Conservation (phyloP, 2,329 filamentous ascomycete genomes). For the Epicoccum nigrum region DNA sequence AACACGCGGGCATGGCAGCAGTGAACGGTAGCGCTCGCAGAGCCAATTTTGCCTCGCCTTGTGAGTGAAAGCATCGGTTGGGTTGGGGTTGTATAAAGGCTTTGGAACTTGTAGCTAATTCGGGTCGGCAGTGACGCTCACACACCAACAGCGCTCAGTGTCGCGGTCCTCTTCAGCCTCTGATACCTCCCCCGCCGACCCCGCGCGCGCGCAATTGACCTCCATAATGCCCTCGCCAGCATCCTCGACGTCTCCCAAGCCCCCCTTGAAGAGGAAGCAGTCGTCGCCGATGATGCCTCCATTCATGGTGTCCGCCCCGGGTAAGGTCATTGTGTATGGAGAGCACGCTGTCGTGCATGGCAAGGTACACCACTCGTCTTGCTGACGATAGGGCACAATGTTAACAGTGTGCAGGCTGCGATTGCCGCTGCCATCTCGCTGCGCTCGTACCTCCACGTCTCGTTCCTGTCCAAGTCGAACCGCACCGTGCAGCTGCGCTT, state of each 20-base stretch:
- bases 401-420: conserved; percentile 66
- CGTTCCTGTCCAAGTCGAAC: conserved; percentile 88
- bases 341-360: conserved; percentile 98
- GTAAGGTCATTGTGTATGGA: conserved; percentile 97
- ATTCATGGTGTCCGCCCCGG: conserved; percentile 97
- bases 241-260: conserved; percentile 15
- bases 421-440: conserved; percentile 95
- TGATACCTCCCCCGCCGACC: conserved; percentile 35
- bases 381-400: neutral
- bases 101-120: conserved; percentile 20
- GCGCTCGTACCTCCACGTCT: conserved; percentile 94
- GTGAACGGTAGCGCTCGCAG: conserved; percentile 35
- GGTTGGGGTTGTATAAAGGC: too few species aligned
- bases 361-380: conserved; percentile 65
- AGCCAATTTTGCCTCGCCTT: conserved; percentile 28
- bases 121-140: conserved; percentile 18
- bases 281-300: conserved; percentile 74
- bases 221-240: conserved; percentile 27
- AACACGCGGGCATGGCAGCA: conserved; percentile 27
- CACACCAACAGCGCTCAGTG: conserved; percentile 29
- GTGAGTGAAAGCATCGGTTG: conserved; percentile 20
- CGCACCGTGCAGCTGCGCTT: conserved; percentile 88
- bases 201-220: conserved; percentile 37
- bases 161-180: conserved; percentile 37
- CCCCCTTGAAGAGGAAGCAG: conserved; percentile 38